Evolutionary conservation across 1,139 yeast species (phyloP).

Genomic region (Yamadazyma membranifaciens): DNA sequence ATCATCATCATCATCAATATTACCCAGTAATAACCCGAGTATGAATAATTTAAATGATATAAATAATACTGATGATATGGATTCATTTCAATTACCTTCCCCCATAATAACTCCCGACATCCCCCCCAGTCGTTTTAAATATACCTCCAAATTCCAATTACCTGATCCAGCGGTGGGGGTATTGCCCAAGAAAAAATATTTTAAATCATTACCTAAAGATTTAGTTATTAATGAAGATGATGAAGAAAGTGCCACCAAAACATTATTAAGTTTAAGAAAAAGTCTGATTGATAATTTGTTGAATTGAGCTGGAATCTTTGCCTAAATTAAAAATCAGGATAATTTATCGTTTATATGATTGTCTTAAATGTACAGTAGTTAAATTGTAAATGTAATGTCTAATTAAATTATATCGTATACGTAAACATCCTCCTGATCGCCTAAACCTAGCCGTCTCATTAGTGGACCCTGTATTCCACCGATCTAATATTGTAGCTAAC

Average conservation of each 20-base stretch:
- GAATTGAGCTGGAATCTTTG: conserved; percentile 20
- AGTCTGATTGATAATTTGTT: conserved; percentile 43
- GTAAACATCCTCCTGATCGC: too few relatives aligned
- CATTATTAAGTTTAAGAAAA: conserved; percentile 43
- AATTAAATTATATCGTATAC: too few relatives aligned
- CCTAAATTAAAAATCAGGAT: too few relatives aligned
- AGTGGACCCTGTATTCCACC: too few relatives aligned
- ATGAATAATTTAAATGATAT: neutral
- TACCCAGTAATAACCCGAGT: neutral
- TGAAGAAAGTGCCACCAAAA: conserved; percentile 37
- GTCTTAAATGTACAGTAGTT: too few relatives aligned
- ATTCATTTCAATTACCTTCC: conserved; percentile 32
- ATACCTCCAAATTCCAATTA: conserved; percentile 27
- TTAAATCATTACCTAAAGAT: conserved; percentile 25
- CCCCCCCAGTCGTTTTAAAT: conserved; percentile 29
- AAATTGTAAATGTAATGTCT: too few relatives aligned
- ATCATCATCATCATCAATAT: neutral
- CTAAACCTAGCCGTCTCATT: too few relatives aligned
- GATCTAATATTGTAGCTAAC: too few relatives aligned
- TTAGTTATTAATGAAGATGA: conserved; percentile 17
- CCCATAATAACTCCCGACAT: conserved; percentile 48
- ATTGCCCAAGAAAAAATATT: conserved; percentile 28
- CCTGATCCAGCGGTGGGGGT: conserved; percentile 43
- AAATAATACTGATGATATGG: conserved; percentile 10
- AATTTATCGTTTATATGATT: too few relatives aligned